Base-by-base conservation (phyloP, 1,284 basidiomycete genomes). In the Rhodofomes roseus region DNA sequence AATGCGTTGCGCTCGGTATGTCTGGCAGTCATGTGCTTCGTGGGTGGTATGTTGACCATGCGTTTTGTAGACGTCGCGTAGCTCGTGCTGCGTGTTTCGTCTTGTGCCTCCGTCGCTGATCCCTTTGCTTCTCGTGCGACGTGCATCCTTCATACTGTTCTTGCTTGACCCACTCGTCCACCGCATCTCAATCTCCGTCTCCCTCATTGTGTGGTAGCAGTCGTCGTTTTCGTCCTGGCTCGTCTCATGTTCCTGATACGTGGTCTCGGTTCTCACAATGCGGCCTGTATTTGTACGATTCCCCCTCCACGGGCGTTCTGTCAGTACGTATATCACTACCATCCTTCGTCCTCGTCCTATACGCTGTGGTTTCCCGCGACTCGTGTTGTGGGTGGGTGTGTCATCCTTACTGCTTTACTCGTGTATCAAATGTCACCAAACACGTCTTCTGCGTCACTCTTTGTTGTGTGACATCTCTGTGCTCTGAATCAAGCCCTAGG, bases 231-330 rank as follows among this genome's bases (percentile, higher is more conserved):
- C 68, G 73, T 74, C 71, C 68, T 70, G 71, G 71, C 70, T 71
- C 66, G 65, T 63, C 60, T 69, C 61, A n/a, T n/a, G 55, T 25
- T 6, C 61, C 27, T 55, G 62, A 66, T 36, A 36, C 64, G 52
- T 67, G 64, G 70, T 71, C 70, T 73, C 68, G 72, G 68, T 65
- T 62, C 61, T 66, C 70, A 71, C 70, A 71, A 74, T 71, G 68
- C 74, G 76, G 72, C 76, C 68, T 78, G 77, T 79, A 78, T 74
- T 76, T 73, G 68, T 77, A 77, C 69, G 73, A 34, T 70, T 69
- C 59, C 54, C 60, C 46, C 56, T 60, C 61, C 55, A 57, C 56
- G 53, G 58, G 40, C 40, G 46, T n/a, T 54, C 51, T 54, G 39
- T 59, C 63, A 62, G 57, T 56, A 27, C 29, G 29, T 59, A 61